These are phyloP conservation scores for Cladosporium sp. DNA, from an alignment of 2,329 filamentous ascomycete genomes.

Conservation along the genomic window DNA sequence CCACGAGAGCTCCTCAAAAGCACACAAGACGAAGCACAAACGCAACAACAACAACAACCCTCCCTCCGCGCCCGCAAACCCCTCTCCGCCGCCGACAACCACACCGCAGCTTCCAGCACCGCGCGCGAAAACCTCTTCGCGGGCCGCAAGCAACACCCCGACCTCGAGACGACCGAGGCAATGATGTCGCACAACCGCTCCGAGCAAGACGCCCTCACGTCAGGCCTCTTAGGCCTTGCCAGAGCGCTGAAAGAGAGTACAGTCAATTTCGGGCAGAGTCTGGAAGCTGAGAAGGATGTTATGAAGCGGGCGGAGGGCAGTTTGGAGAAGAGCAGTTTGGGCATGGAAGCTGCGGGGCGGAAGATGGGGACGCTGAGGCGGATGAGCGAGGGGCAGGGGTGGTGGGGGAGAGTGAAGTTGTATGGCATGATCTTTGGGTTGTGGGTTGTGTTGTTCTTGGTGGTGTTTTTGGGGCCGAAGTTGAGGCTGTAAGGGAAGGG, in stretches of 20 bases:
- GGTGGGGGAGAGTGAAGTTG: constrained; percentile 72
- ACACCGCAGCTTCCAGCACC: constrained; percentile 29
- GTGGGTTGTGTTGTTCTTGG: constrained; percentile 70
- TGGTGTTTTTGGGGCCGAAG: constrained; percentile 86
- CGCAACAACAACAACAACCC: constrained; percentile 11
- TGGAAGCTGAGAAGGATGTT: constrained; percentile 72
- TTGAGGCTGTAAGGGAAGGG: constrained; percentile 62
- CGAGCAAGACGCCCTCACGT: constrained; percentile 79
- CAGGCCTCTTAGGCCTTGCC: constrained; percentile 77
- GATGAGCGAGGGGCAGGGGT: constrained; percentile 85
- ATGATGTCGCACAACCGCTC: constrained; percentile 71
- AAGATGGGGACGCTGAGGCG: constrained; percentile 71
- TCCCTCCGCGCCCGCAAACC: constrained; percentile 25
- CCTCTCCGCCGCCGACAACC: constrained; percentile 23
- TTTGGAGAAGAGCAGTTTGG: constrained; percentile 69
- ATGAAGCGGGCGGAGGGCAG: constrained; percentile 68
- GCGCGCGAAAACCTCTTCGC: constrained; percentile 36
- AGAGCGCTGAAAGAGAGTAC: constrained; percentile 71
- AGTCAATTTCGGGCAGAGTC: constrained; percentile 63
- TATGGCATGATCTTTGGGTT: constrained; percentile 80
- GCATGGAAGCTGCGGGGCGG: constrained; percentile 71
- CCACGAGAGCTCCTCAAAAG: background rate
- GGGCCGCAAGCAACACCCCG: constrained; percentile 19
- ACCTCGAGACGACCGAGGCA: constrained; percentile 51
- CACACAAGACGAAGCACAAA: constrained; percentile 10